Conservation (phyloP, 1,284 basidiomycete genomes). For the Phenoliferia sp. region DNA sequence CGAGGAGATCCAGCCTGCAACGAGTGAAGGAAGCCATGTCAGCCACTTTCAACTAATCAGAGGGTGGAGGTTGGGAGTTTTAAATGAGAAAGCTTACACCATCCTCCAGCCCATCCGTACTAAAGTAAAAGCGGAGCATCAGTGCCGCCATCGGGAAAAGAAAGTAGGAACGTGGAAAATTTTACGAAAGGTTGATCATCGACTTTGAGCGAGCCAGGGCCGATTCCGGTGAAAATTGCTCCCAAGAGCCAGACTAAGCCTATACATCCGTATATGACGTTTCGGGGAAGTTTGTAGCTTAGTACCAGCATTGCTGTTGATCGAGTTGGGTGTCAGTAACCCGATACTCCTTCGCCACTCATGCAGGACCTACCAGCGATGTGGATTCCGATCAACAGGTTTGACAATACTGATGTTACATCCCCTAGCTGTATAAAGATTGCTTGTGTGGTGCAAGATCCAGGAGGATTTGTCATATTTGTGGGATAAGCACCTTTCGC, state of each 20-base stretch:
- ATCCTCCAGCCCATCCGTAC: conserved; percentile 13
- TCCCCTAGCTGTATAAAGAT: conserved; percentile 59
- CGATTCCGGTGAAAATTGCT: no score
- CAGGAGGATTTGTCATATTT: background rate
- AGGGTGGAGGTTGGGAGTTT: background rate
- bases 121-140: background rate
- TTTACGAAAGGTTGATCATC: background rate
- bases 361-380: conserved; percentile 46
- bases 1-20: conserved; percentile 11
- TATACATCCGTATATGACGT: no score
- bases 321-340: conserved; percentile 2
- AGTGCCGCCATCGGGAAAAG: background rate
- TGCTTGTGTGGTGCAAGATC: conserved; percentile 41
- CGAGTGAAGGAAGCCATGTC: background rate
- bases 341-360: background rate
- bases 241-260: no score
- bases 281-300: no score
- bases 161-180: background rate
- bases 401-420: conserved; percentile 56
- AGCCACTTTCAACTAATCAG: background rate
- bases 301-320: background rate
- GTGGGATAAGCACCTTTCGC: background rate
- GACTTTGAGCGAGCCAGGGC: no score
- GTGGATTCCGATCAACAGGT: conserved; percentile 59
- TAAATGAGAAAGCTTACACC: conserved; percentile 5